Evolutionary conservation across 768 basidiomycete genomes (phyloP), one percentile per base, ranked within the genome.

Genomic region (Heimioporus sp.): DNA sequence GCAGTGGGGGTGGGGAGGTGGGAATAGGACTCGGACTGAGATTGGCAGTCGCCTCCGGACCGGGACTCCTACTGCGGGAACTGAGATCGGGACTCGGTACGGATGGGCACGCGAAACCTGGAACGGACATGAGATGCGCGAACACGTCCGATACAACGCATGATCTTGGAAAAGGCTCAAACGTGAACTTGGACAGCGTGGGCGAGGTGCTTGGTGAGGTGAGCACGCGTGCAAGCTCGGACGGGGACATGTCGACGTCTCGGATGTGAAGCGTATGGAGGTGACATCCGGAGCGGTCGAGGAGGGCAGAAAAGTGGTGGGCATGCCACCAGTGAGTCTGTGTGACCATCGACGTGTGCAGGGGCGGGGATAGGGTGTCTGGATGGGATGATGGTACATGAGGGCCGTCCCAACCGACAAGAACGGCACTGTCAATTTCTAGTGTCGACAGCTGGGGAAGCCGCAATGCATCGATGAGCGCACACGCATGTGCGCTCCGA

Each of bases 401-500:
- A 10, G 35, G 28, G 3, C 19, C 24, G 11, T 56, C 53, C 62
- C 65, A 65, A 7, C 56, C 45, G 12, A 34, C 16, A 34, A 59
- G 57, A 42, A 55, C 30, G n/a, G 63, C 60, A 30, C 62, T 58
- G 16, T 65, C 56, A 30, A 66, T 62, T 12, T 58, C 39, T 35
- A 66, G 48, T 3, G 52, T 55, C 24, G 55, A 50, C 37, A 66
- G 60, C 16, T 53, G 50, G 12, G 65, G 65, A 16, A 67, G 60
- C 35, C 54, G 39, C 24, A 66, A 40, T 19, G 49, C 50, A 34
- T 65, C 58, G 15, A 66, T 1, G 39, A 67, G 52, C 8, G 53
- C 39, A 37, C 56, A 55, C 1, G 57, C 60, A 16, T 58, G 54
- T 5, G 55, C 40, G 31, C 48, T 56, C 30, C 56, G 58, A 28